Conservation (phyloP, 2,329 filamentous ascomycete species). For the Ilyonectria destructans region DNA sequence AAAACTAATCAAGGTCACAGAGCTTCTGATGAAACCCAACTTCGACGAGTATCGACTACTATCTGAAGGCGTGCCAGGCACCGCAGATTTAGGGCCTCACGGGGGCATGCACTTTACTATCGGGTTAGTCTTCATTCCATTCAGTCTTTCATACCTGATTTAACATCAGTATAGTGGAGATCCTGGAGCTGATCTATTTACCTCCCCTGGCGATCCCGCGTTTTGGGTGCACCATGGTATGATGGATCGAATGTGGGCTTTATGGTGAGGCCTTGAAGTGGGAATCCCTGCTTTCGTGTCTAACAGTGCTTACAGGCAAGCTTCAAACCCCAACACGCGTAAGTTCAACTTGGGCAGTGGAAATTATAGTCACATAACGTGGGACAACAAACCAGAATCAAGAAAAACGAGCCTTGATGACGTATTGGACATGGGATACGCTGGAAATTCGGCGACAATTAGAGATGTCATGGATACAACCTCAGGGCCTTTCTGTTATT, state of each 20-base stretch:
- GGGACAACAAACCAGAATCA: not conserved
- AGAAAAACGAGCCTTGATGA: not conserved
- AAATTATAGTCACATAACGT: not conserved
- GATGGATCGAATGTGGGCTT: constrained; percentile 50
- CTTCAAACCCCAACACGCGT: not conserved
- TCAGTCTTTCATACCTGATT: too few relatives aligned
- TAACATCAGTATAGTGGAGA: not conserved
- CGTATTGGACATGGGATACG: too few relatives aligned
- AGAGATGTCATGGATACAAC: too few relatives aligned
- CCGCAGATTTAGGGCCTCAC: not conserved
- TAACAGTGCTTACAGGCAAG: not conserved
- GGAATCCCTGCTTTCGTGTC: not conserved
- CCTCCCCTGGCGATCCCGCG: constrained; percentile 50
- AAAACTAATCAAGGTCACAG: not conserved
- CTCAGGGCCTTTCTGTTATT: too few relatives aligned
- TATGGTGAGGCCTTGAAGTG: constrained; percentile 37
- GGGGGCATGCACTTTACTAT: not conserved
- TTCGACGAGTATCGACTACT: constrained; percentile 9
- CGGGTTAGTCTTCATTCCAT: constrained; percentile 23
- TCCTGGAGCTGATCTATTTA: constrained; percentile 38
- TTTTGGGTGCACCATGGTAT: constrained; percentile 50
- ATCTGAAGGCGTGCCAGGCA: not conserved
- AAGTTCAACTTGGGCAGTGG: not conserved
- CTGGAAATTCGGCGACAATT: too few relatives aligned
- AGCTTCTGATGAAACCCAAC: constrained; percentile 6